A percentile compares a stretch with the other conserved stretches of the same genome.
Evolutionary conservation across 768 basidiomycete species (phyloP).

Genomic region (Candolleomyces eurysporus): DNA sequence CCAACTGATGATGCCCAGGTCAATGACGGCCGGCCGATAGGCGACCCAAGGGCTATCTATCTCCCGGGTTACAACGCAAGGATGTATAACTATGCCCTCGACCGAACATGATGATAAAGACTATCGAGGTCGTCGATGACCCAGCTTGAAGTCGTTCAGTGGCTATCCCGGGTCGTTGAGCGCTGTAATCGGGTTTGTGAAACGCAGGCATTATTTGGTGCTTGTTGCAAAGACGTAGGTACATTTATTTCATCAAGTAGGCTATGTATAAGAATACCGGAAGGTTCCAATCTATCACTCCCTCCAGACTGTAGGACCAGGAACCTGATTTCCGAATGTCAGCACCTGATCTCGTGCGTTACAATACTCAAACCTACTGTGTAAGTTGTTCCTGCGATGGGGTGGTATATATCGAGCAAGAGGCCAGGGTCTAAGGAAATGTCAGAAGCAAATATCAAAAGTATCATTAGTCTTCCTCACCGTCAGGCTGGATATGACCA

Average conservation of each 20-base stretch:
- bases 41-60: background rate
- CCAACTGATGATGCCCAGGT: background rate
- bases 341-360: background rate
- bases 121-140: no score
- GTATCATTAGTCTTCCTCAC: background rate
- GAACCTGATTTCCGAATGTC: background rate
- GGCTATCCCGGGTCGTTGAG: no score
- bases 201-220: no score
- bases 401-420: background rate
- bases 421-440: background rate
- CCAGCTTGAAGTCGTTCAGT: no score
- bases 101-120: no score
- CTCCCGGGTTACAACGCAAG: background rate
- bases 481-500: slow-evolving; percentile 7
- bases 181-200: no score
- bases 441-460: background rate
- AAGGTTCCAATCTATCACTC: no score
- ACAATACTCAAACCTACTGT: background rate
- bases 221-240: no score
- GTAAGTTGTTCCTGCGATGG: background rate
- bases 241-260: no score
- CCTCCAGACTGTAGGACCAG: background rate
- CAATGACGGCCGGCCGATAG: background rate
- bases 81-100: background rate
- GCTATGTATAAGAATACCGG: no score